phyloP scores from a whole-genome alignment of 306 rosid genomes.

The Delonix regia region DNA sequence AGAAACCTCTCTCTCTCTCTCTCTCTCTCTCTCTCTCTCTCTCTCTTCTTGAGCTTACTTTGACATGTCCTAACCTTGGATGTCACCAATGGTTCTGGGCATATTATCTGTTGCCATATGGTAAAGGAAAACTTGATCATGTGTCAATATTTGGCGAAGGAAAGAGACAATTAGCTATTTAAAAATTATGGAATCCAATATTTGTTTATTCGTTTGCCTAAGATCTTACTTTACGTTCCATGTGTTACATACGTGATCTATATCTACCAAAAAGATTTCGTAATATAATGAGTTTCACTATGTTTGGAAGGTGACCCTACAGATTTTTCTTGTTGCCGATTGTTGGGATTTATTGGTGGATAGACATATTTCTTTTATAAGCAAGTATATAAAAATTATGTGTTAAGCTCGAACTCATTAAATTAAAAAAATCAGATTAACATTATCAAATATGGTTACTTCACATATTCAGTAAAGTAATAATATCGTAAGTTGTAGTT shows the following conservation, averaged over 20 bases:
- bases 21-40: slow-evolving; percentile 19
- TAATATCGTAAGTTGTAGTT: no score
- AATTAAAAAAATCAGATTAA: not conserved
- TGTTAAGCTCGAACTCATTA: not conserved
- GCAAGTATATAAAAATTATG: not conserved
- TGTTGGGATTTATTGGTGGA: slow-evolving; percentile 9
- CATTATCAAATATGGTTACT: not conserved
- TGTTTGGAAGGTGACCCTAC: slow-evolving; percentile 41
- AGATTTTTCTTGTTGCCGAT: slow-evolving; percentile 10
- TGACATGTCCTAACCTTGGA: slow-evolving; percentile 23
- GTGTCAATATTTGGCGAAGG: slow-evolving; percentile 21
- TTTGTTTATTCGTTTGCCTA: not conserved
- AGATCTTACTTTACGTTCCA: slow-evolving; percentile 11
- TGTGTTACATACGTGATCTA: slow-evolving; percentile 8
- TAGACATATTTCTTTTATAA: not conserved
- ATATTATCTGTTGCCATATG: slow-evolving; percentile 39
- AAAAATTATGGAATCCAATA: not conserved
- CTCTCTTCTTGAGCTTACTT: not conserved
- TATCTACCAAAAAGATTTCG: slow-evolving; percentile 28
- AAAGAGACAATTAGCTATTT: not conserved
- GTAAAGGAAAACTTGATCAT: slow-evolving; percentile 16
- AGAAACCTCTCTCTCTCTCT: slow-evolving; percentile 50
- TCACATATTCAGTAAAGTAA: not conserved
- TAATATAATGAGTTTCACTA: slow-evolving; percentile 23
- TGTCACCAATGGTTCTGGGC: slow-evolving; percentile 37